Evolutionary conservation across 2,329 filamentous ascomycete genomes (phyloP).

Genomic region (Trichoderma lentiforme): DNA sequence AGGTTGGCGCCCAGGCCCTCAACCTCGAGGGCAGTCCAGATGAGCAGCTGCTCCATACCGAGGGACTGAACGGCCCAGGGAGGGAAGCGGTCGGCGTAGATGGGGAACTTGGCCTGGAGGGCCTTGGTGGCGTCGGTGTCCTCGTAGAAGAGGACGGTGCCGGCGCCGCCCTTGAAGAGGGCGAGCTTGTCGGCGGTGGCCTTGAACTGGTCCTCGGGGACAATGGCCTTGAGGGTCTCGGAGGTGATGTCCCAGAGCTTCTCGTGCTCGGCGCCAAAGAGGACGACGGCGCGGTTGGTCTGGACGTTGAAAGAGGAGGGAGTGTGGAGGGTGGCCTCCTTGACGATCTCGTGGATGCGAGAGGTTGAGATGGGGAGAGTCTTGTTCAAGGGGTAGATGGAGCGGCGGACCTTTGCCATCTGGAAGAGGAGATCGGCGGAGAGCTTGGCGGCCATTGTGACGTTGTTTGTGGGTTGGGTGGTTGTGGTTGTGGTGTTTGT

Average conservation of each 20-base stretch:
- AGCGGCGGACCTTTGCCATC: constrained; percentile 65
- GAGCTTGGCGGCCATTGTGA: constrained; percentile 44
- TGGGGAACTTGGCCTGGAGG: constrained; percentile 65
- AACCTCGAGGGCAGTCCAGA: constrained; percentile 79
- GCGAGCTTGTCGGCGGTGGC: constrained; percentile 43
- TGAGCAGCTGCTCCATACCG: constrained; percentile 73
- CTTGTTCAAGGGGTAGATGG: constrained; percentile 66
- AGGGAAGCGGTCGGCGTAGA: constrained; percentile 78
- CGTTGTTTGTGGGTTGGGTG: constrained; percentile 25
- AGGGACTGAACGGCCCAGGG: constrained; percentile 71
- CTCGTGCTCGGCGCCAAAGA: constrained; percentile 79
- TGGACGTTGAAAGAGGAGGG: constrained; percentile 90
- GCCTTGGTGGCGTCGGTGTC: constrained; percentile 64
- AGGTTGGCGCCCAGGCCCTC: constrained; percentile 85
- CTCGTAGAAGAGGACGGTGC: constrained; percentile 85
- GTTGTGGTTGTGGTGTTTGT: constrained; percentile 3
- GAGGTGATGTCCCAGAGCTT: constrained; percentile 77
- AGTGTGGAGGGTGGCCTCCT: constrained; percentile 61
- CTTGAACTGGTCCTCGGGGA: constrained; percentile 62
- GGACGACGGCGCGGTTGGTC: constrained; percentile 71
- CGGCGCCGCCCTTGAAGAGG: constrained; percentile 68
- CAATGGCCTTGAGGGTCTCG: constrained; percentile 50
- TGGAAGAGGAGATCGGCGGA: constrained; percentile 56
- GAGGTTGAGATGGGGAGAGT: constrained; percentile 49
- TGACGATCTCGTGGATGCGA: constrained; percentile 63